Conservation (phyloP, 2,329 filamentous ascomycete genomes). For the Hypoxylon sp. region DNA sequence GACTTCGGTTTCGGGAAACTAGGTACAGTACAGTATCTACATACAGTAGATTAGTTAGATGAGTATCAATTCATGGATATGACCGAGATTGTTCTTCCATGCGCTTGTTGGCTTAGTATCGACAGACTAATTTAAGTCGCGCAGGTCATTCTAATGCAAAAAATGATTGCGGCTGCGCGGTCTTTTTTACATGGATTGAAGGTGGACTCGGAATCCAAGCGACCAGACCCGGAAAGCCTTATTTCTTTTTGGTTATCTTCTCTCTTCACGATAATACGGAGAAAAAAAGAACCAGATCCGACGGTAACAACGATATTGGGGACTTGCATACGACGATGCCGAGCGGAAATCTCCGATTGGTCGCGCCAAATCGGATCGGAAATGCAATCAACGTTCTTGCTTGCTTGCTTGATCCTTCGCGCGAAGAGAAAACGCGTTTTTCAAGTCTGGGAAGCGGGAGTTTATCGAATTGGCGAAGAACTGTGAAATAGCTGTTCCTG, state of each 20-base stretch:
- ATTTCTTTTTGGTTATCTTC: no score
- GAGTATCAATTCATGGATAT: no score
- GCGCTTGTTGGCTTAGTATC: no score
- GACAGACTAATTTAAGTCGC: not conserved
- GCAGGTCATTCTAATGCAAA: not conserved
- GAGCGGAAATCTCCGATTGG: conserved; percentile 35
- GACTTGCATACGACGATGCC: conserved; percentile 30
- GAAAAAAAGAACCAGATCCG: conserved; percentile 14
- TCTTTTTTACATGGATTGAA: no score
- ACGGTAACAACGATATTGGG: conserved; percentile 18
- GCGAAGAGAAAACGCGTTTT: conserved; percentile 1
- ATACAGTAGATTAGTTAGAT: no score
- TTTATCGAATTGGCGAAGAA: conserved; percentile 3
- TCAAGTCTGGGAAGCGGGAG: not conserved
- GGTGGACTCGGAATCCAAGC: no score
- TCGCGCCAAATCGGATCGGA: conserved; percentile 16
- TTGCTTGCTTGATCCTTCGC: conserved; percentile 1
- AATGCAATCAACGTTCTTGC: conserved; percentile 22
- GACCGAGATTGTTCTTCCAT: no score
- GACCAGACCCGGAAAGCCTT: conserved; percentile 11
- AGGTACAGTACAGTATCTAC: no score
- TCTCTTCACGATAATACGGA: conserved; percentile 33
- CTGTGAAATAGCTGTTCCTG: not conserved
- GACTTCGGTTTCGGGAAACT: no score
- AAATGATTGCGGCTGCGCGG: no score